Base-by-base conservation (phyloP, 441 rosid species). In the Populus hybrid region DNA sequence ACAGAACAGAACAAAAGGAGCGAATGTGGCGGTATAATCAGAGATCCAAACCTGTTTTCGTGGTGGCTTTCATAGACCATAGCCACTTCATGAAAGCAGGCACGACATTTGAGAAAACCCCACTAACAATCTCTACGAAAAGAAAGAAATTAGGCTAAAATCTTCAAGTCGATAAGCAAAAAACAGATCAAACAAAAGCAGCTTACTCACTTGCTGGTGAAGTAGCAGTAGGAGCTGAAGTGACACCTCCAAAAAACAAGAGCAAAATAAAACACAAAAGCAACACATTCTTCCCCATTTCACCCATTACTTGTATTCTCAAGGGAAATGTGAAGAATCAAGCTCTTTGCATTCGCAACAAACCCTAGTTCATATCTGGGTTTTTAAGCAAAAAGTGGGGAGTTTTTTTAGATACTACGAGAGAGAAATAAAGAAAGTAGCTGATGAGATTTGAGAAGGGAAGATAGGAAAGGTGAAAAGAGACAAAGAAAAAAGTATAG, bases 161-260 rank as follows among this genome's bases (percentile, higher is more conserved):
- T 21, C 30, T 38, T 50, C 68, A 67, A 85, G 53, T 32, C 36
- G 10, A 32, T 75, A 79, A 35, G 7, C 65, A 77, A 64, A 69
- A 76, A 65, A 69, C 65, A 71, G 36, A 75, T 75, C 57, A 73
- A 72, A 36, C 16, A 16, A 69, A 85, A 36, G 24, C n/a, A 72
- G 57, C 70, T 50, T n/a, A 84, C 94, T 86, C 79, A 95, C 98
- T 95, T 72, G 98, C 93, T 65, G 98, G 96, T 69, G 98, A 84
- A 78, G 88, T 70, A 76, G 88, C n/a, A 64, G 80, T 38, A 26
- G 92, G 91, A 87, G 93, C 94, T 32, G 93, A 83, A 77, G 94
- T 81, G 69, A 84, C 92, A 74, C 73, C 85, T 24, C 84, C 90
- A 69, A 86, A 80, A 71, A 90, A 67, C 63, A 91, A 79, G 73